A percentile compares a stretch with the other conserved stretches of the same genome.
Evolutionary conservation across 768 basidiomycete species (phyloP).

Genomic region (Trametes gibbosa): DNA sequence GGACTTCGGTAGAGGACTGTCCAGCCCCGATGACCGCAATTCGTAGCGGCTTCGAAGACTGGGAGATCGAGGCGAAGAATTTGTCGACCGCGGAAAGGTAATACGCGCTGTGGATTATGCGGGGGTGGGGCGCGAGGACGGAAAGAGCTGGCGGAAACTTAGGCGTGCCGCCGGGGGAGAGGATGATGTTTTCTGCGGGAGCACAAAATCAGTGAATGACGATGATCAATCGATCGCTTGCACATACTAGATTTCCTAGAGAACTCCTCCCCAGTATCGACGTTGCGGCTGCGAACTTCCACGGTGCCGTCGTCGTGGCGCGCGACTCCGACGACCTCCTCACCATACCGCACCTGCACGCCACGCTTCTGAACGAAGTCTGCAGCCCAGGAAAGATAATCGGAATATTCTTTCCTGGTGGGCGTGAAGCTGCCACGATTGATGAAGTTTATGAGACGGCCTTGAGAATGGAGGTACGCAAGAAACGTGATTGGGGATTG

Average conservation of each 20-base stretch:
- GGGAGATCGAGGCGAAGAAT: conserved; percentile 33
- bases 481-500: conserved; percentile 52
- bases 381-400: conserved; percentile 55
- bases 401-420: conserved; percentile 51
- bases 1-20: conserved; percentile 48
- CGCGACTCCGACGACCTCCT: conserved; percentile 43
- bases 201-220: background rate
- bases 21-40: conserved; percentile 48
- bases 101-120: conserved; percentile 43
- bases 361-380: conserved; percentile 42
- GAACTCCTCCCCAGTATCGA: conserved; percentile 35
- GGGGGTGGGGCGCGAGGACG: conserved; percentile 33
- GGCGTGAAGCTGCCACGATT: conserved; percentile 51
- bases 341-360: conserved; percentile 42
- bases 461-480: conserved; percentile 48
- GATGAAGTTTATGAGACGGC: conserved; percentile 49
- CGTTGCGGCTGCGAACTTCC: conserved; percentile 36
- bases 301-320: conserved; percentile 36
- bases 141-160: conserved; percentile 39
- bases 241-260: conserved; percentile 39
- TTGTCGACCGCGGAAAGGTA: conserved; percentile 39
- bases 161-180: conserved; percentile 50
- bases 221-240: background rate
- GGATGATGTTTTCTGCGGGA: conserved; percentile 42
- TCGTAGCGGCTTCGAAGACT: conserved; percentile 30